Evolutionary conservation across 1,139 yeast genomes (phyloP), one percentile per base, ranked within the genome.

Genomic region (Saccharomyces hybrid): DNA sequence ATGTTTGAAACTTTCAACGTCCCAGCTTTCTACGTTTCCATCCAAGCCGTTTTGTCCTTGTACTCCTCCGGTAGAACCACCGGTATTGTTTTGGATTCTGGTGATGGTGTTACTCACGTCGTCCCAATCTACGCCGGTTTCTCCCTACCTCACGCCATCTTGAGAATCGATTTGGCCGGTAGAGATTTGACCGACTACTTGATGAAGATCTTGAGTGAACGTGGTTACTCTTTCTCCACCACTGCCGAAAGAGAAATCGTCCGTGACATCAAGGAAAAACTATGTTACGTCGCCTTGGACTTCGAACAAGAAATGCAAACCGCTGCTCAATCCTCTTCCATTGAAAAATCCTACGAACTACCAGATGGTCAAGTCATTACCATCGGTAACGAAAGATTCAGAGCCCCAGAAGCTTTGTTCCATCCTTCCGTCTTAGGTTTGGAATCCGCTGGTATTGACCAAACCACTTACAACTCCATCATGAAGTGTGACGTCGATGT

Each of bases 61-160:
- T 93, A 93, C 82, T 91, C 99, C 59, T 90, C 98, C 65, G 99
- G 99, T 82, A 93, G 98, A 86, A 95, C 98, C 70, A 93, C 99
- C 67, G 99, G 99, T 89, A 91, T 93, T 72, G 99, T 93, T 65
- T 84, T 93, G 75, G 99, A 93, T 80, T 90, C 98, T 64, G 99
- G 99, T 84, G 99, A 93, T 76, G 99, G 99, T 87, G 99, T 93
- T 71, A 90, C 98, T 71, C 99, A 93, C 95, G 97, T 93, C 77
- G 99, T 93, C 64, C 99, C 99, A 77, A 93, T 93, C 74, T 93
- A 93, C 80, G 97, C 97, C 67, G 99, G 99, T 82, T 93, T 91
- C 96, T 88, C 98, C 59, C 82, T 93, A 75, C 97, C 98, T 71
- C 97, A 93, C 78, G 98, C 98, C 75, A 93, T 93, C 74, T 83